These are phyloP conservation scores for Mrakia frigida DNA, from an alignment of 768 basidiomycete genomes.

Conservation along the genomic window DNA sequence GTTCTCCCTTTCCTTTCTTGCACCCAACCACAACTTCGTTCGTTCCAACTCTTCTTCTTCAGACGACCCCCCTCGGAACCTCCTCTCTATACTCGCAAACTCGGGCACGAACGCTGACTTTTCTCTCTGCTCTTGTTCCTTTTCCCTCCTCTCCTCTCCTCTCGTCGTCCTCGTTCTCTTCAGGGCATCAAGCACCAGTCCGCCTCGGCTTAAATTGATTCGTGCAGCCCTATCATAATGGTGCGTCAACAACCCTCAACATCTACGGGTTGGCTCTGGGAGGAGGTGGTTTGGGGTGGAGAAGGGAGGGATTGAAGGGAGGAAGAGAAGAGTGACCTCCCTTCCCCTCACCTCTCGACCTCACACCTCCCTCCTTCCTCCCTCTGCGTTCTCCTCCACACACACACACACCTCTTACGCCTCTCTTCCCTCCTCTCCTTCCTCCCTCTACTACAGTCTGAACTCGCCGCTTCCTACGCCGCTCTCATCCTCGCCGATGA, in stretches of 20 bases:
- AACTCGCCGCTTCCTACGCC: conserved; percentile 92
- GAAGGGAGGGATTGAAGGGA: not conserved
- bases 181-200: conserved; percentile 22
- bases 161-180: not conserved
- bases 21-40: too few relatives aligned
- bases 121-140: not conserved
- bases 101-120: not conserved
- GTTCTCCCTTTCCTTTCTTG: not conserved
- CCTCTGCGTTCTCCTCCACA: not conserved
- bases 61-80: too few relatives aligned
- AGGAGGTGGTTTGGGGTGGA: not conserved
- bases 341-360: not conserved
- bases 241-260: not conserved
- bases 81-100: too few relatives aligned
- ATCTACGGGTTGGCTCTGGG: too few relatives aligned
- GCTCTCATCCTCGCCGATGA: conserved; percentile 98
- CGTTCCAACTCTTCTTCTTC: too few relatives aligned
- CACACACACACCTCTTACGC: too few relatives aligned
- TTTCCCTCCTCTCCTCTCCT: not conserved
- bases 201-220: conserved; percentile 22
- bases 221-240: conserved; percentile 17
- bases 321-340: not conserved
- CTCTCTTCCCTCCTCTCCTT: not conserved
- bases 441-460: conserved; percentile 42
- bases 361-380: not conserved